Evolutionary conservation across 2,329 filamentous ascomycete genomes (phyloP).

Genomic region (Colletotrichum sp.): DNA sequence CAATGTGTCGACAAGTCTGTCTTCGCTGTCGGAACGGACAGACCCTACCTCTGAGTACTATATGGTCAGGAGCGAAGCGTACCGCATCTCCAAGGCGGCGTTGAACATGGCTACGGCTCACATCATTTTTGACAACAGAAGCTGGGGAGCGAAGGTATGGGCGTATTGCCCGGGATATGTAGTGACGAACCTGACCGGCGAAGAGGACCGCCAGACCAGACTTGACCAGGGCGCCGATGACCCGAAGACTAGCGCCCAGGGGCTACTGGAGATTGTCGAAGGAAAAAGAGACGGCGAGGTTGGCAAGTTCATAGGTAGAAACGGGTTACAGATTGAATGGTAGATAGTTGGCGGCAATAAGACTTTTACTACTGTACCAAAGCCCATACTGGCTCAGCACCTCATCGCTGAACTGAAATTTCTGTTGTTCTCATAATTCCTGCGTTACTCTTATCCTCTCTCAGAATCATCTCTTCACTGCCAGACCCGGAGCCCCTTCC

Average conservation of each 20-base stretch:
- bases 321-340: background rate
- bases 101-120: conserved; percentile 40
- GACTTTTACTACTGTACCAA: no score
- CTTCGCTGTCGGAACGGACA: conserved; percentile 32
- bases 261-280: conserved; percentile 27
- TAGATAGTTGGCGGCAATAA: no score
- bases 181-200: conserved; percentile 34
- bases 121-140: conserved; percentile 28
- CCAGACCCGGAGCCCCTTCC: background rate
- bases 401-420: background rate
- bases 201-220: conserved; percentile 27
- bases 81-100: conserved; percentile 40
- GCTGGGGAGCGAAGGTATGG: conserved; percentile 35
- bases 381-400: no score
- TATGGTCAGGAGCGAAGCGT: conserved; percentile 26
- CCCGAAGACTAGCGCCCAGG: conserved; percentile 30
- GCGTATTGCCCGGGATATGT: conserved; percentile 37
- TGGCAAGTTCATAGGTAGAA: conserved; percentile 23
- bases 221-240: conserved; percentile 27
- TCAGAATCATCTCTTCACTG: conserved; percentile 5
- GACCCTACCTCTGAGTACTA: conserved; percentile 17
- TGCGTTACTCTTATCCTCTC: background rate
- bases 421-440: background rate
- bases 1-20: conserved; percentile 36
- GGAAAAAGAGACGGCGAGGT: conserved; percentile 32